Percentiles rank a stretch among this genome's conserved stretches.
These are phyloP conservation scores for Musa schizocarpa DNA, from an alignment of 176 grass and related monocot genomes.

Conservation along the genomic window DNA sequence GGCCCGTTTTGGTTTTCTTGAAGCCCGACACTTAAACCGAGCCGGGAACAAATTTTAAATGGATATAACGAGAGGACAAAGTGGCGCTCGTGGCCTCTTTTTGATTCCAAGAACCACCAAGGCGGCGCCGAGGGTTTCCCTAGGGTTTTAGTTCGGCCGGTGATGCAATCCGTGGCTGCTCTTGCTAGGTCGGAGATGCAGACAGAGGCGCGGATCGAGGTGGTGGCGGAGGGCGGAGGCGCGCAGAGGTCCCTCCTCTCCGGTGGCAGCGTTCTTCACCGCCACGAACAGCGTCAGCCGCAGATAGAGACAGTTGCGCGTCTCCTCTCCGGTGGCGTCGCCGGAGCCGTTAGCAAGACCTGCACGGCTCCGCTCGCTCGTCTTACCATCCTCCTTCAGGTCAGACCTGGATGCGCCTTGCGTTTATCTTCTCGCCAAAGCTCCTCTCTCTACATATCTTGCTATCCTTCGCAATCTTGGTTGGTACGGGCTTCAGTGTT, in stretches of 20 bases:
- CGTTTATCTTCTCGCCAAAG: background rate
- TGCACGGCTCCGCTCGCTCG: conserved; percentile 89
- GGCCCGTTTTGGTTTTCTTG: no score
- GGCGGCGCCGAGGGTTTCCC: conserved; percentile 6
- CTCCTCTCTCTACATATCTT: no score
- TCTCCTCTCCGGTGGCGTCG: conserved; percentile 75
- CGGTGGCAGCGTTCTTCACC: conserved; percentile 28
- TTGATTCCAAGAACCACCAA: background rate
- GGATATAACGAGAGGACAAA: background rate
- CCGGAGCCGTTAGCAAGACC: conserved; percentile 90
- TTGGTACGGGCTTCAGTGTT: no score
- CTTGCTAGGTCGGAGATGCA: conserved; percentile 34
- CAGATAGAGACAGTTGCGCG: conserved; percentile 54
- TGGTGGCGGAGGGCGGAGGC: conserved; percentile 42
- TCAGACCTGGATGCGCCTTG: background rate
- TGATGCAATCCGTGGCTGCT: no score
- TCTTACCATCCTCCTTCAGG: conserved; percentile 95
- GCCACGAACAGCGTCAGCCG: conserved; percentile 41
- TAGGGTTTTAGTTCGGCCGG: background rate
- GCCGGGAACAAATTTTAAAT: background rate
- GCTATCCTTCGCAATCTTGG: no score
- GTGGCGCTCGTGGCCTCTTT: background rate
- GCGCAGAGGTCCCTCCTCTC: conserved; percentile 14
- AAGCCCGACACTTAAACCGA: no score
- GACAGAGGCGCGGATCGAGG: conserved; percentile 62